Evolutionary conservation across 2,329 filamentous ascomycete species (phyloP).

Genomic region (Ophiocordyceps sinensis): DNA sequence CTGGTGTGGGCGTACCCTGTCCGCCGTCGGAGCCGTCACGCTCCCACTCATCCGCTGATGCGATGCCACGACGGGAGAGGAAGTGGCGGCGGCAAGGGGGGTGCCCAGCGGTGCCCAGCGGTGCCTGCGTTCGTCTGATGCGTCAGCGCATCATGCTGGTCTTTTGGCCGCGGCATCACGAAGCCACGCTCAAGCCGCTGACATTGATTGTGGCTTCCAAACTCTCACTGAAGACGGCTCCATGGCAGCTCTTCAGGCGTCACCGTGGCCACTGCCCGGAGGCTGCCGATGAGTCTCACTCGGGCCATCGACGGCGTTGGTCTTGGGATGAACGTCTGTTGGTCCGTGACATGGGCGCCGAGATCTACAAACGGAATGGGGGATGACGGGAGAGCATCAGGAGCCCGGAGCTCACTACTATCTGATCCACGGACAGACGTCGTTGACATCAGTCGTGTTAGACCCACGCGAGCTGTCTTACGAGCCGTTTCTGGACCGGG

Average conservation of each 20-base stretch:
- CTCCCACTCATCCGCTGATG: constrained; percentile 1
- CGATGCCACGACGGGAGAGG: constrained; percentile 1
- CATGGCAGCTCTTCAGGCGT: no score
- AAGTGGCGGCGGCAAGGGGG: background rate
- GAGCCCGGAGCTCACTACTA: background rate
- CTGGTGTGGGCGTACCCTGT: background rate
- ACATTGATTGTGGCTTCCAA: no score
- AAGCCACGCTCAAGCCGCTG: background rate
- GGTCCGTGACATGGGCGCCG: background rate
- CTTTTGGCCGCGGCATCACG: background rate
- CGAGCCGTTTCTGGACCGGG: background rate
- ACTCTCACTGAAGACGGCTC: no score
- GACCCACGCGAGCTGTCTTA: background rate
- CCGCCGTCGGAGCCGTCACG: background rate
- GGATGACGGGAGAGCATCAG: background rate
- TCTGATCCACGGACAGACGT: background rate
- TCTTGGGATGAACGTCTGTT: no score
- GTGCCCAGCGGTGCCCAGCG: background rate
- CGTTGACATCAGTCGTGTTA: background rate
- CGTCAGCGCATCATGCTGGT: background rate
- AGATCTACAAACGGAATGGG: constrained; percentile 2
- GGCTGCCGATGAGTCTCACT: no score
- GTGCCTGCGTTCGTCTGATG: constrained; percentile 3
- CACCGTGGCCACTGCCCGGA: no score
- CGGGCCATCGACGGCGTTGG: background rate